Evolutionary conservation across 2,329 filamentous ascomycete species (phyloP).

Genomic region (Aspergillus phoenicis): DNA sequence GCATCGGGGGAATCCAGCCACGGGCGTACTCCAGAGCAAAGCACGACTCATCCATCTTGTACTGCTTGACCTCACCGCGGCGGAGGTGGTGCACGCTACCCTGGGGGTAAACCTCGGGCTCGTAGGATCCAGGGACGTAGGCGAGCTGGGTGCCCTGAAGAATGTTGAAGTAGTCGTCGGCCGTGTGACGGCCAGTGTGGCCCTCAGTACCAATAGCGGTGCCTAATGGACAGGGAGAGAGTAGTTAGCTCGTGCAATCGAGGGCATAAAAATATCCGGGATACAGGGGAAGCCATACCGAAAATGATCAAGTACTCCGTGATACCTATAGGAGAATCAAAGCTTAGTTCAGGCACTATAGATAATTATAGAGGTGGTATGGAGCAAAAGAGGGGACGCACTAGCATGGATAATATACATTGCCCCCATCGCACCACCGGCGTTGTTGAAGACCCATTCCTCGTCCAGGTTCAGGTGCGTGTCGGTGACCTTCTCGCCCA

Average conservation of each 20-base stretch:
- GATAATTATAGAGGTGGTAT: not conserved
- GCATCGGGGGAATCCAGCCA: slow-evolving; percentile 91
- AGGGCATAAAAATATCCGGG: not conserved
- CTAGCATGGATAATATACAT: slow-evolving; percentile 91
- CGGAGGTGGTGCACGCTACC: slow-evolving; percentile 43
- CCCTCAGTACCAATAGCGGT: slow-evolving; percentile 72
- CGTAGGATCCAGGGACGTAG: slow-evolving; percentile 42
- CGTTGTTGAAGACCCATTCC: slow-evolving; percentile 92
- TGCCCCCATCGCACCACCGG: slow-evolving; percentile 85
- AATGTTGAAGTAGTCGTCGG: slow-evolving; percentile 95
- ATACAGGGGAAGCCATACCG: slow-evolving; percentile 47
- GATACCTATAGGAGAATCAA: slow-evolving; percentile 46
- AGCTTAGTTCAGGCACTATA: not conserved
- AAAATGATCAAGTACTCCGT: slow-evolving; percentile 92
- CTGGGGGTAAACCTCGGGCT: slow-evolving; percentile 42
- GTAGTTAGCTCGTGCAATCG: not conserved
- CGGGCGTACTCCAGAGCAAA: slow-evolving; percentile 45
- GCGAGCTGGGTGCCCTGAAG: slow-evolving; percentile 52
- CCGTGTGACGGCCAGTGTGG: slow-evolving; percentile 84
- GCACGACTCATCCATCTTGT: slow-evolving; percentile 53
- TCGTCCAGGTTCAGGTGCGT: slow-evolving; percentile 68
- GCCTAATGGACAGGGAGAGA: slow-evolving; percentile 20
- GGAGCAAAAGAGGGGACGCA: slow-evolving; percentile 43
- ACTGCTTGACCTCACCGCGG: slow-evolving; percentile 73
- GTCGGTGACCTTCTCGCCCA: slow-evolving; percentile 54